phyloP scores from a whole-genome alignment of 1,284 basidiomycete species.

The Rhodofomes roseus region DNA sequence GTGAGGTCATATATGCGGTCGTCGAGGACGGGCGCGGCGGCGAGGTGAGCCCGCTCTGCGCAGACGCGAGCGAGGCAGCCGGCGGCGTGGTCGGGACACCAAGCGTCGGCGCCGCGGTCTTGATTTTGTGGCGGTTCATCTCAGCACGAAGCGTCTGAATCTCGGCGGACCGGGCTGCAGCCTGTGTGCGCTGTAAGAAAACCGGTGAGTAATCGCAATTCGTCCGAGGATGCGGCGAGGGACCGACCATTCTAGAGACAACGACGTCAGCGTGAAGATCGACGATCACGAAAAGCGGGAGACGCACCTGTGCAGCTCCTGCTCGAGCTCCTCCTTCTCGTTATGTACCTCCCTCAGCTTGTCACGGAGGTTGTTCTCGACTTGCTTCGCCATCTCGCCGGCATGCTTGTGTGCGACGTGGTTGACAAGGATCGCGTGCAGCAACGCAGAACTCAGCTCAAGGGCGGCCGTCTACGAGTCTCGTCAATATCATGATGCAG shows the following conservation, averaged over 20 bases:
- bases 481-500: background rate
- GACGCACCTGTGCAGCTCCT: conserved; percentile 59
- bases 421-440: conserved; percentile 78
- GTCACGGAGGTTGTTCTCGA: conserved; percentile 56
- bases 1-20: conserved; percentile 18
- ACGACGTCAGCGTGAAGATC: conserved; percentile 14
- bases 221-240: conserved; percentile 16
- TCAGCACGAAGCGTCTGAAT: conserved; percentile 63
- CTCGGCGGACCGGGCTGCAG: conserved; percentile 67
- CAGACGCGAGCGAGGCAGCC: conserved; percentile 14
- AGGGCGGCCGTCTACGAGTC: conserved; percentile 52
- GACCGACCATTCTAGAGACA: conserved; percentile 51
- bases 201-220: conserved; percentile 8
- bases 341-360: conserved; percentile 62
- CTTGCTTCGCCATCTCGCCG: conserved; percentile 55
- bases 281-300: conserved; percentile 11
- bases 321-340: conserved; percentile 54
- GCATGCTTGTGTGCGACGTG: conserved; percentile 73
- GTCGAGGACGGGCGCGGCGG: conserved; percentile 26
- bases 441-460: conserved; percentile 47
- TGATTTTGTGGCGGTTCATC: conserved; percentile 42
- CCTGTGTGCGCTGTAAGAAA: conserved; percentile 47
- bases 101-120: conserved; percentile 17
- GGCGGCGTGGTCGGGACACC: conserved; percentile 21
- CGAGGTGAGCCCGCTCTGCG: conserved; percentile 18